Base-by-base conservation (phyloP, 2,329 filamentous ascomycete genomes). In the Diaporthe citriasiana region DNA sequence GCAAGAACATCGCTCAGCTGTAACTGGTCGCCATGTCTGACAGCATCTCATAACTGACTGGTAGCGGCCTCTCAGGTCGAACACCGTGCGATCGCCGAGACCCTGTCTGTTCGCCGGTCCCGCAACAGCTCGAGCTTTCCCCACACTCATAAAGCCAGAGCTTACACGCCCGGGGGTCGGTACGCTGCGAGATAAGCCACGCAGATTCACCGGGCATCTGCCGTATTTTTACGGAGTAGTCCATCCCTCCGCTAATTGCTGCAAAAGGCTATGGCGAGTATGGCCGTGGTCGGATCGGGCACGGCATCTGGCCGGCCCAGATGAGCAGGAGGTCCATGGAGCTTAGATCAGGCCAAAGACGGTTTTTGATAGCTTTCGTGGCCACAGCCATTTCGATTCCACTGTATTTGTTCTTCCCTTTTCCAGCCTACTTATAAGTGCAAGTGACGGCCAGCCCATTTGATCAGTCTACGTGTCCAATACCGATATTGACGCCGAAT, bases 41-140 rank as follows among this genome's bases (percentile, higher is more conserved):
- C 10, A 57, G 5, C 8, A n/a, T 10, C 30, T 17, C 15, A 3
- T 8, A 8, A 13, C 12, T 4, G 19, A 25, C 7, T 22, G 15
- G 8, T 22, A 9, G 15, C 27, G 15, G 8, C 12, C 51, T 55
- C 33, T 12, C 33, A 7, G 42, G 8, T 13, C 9, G 13, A 57
- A 57, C 25, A 15, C 66, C 51, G 66, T 19, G 66, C 47, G 13
- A 60, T 60, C 69, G 30, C 69, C 69, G 42, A 35, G 15, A 47
- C 51, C 51, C n/a, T 56, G 10, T 17, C 40, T 60, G 59, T 60
- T 60, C 69, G 69, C 69, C 69, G 69, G 59, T 71, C 42, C 50
- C 68, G 68, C 55, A 59, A 27, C 45, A 19, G 27, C 53, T 25
- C 51, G 33, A 51, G 33, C 55, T 47, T 60, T 35, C 69, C 55